Evolutionary conservation across 1,139 yeast species (phyloP).

Genomic region (Diutina mesorugosa): DNA sequence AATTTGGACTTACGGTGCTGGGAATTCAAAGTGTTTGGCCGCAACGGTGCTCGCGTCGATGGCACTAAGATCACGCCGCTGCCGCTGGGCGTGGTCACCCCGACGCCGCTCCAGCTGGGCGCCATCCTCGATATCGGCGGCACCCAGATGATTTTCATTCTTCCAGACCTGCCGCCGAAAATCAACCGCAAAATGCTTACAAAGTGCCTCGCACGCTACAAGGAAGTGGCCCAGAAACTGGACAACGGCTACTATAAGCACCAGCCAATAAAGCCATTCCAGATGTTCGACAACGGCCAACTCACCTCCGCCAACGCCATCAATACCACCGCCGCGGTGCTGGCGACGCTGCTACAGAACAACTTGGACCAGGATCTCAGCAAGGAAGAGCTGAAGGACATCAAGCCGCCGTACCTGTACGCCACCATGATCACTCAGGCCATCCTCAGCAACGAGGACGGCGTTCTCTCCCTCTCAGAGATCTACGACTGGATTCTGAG

Average conservation of each 20-base stretch:
- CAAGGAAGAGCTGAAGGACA: constrained; percentile 81
- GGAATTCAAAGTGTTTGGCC: constrained; percentile 74
- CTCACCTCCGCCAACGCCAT: constrained; percentile 23
- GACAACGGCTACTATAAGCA: not conserved
- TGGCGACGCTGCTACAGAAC: constrained; percentile 31
- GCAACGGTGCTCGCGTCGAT: constrained; percentile 91
- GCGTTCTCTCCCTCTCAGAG: constrained; percentile 79
- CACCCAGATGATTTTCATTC: constrained; percentile 95
- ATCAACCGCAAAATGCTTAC: constrained; percentile 40
- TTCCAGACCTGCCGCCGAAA: constrained; percentile 81
- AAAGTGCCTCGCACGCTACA: constrained; percentile 22
- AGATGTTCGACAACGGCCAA: constrained; percentile 35
- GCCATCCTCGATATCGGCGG: constrained; percentile 91
- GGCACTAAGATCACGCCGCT: constrained; percentile 32
- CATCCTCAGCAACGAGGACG: constrained; percentile 75
- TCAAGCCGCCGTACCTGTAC: constrained; percentile 93
- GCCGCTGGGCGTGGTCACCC: constrained; percentile 29
- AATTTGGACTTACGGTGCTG: constrained; percentile 66
- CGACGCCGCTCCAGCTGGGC: constrained; percentile 63
- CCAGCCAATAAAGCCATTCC: constrained; percentile 19
- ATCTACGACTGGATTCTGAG: constrained; percentile 83
- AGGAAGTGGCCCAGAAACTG: constrained; percentile 7
- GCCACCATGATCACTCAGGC: constrained; percentile 99
- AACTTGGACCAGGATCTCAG: constrained; percentile 60
- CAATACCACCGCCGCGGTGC: constrained; percentile 12